Percentiles rank a stretch among this genome's conserved stretches.
phyloP scores from a whole-genome alignment of 352 stramenopile genomes.

The Phytopythium vexans region DNA sequence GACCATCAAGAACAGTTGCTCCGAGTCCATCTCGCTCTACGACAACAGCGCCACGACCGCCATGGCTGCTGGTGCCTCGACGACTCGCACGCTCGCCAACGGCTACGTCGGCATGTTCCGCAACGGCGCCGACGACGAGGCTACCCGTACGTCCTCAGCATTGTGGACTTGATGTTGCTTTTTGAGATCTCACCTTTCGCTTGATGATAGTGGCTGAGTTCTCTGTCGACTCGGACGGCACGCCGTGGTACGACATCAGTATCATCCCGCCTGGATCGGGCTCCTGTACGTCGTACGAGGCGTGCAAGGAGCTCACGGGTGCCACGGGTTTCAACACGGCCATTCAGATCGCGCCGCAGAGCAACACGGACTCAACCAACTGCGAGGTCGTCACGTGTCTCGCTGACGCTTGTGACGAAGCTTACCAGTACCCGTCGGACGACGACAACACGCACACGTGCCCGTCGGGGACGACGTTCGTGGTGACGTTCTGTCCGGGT shows the following conservation, averaged over 20 bases:
- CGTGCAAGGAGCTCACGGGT: constrained; percentile 46
- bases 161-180: background rate
- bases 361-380: constrained; percentile 33
- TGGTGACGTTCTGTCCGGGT: constrained; percentile 67
- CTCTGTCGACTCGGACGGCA: constrained; percentile 33
- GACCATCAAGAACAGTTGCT: constrained; percentile 24
- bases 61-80: constrained; percentile 32
- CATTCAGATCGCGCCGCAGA: constrained; percentile 47
- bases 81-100: constrained; percentile 32
- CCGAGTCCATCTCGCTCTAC: constrained; percentile 44
- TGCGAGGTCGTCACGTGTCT: constrained; percentile 46
- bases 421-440: constrained; percentile 58
- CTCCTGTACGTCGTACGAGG: constrained; percentile 34
- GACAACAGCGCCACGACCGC: constrained; percentile 48
- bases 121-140: constrained; percentile 33
- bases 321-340: constrained; percentile 61
- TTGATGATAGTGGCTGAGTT: constrained; percentile 40
- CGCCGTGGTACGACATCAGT: constrained; percentile 55
- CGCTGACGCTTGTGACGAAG: constrained; percentile 46
- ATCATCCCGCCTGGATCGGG: constrained; percentile 45
- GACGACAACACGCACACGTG: constrained; percentile 64
- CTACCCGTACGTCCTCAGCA: constrained; percentile 23
- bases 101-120: constrained; percentile 58
- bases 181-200: background rate
- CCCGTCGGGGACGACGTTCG: constrained; percentile 40